Conservation (phyloP, 805 yeast species). For the Saturnispora ahearnii region DNA sequence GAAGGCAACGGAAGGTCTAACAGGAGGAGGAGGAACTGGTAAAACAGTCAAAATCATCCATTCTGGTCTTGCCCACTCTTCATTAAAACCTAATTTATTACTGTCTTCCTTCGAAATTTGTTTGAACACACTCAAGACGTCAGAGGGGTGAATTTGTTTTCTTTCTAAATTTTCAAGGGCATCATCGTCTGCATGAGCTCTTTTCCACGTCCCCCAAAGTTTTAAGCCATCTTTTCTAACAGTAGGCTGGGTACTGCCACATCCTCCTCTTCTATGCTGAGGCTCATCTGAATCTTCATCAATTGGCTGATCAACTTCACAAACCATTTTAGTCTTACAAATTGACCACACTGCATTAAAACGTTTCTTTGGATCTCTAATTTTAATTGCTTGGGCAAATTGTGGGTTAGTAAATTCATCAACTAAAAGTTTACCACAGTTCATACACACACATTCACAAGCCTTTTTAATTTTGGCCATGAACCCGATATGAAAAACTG, state of each 20-base stretch:
- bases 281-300: slow-evolving; percentile 38
- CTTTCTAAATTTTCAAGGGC: slow-evolving; percentile 79
- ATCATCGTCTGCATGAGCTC: slow-evolving; percentile 66
- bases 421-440: slow-evolving; percentile 88
- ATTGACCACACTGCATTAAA: slow-evolving; percentile 94
- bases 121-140: slow-evolving; percentile 82
- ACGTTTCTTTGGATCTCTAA: slow-evolving; percentile 90
- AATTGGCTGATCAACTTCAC: slow-evolving; percentile 82
- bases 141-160: slow-evolving; percentile 79
- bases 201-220: slow-evolving; percentile 98
- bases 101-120: slow-evolving; percentile 86
- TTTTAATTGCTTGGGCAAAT: slow-evolving; percentile 80
- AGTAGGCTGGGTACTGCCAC: slow-evolving; percentile 95
- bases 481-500: slow-evolving; percentile 96
- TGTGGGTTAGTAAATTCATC: slow-evolving; percentile 70
- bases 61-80: slow-evolving; percentile 96
- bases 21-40: slow-evolving; percentile 99
- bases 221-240: slow-evolving; percentile 93
- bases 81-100: slow-evolving; percentile 74
- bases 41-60: slow-evolving; percentile 97
- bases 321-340: slow-evolving; percentile 86
- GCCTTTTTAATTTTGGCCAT: slow-evolving; percentile 89
- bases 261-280: slow-evolving; percentile 69
- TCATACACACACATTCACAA: slow-evolving; percentile 96
- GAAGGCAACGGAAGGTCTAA: slow-evolving; percentile 95